phyloP scores from a whole-genome alignment of 2,329 filamentous ascomycete genomes.

The Dactylellina leptospora region DNA sequence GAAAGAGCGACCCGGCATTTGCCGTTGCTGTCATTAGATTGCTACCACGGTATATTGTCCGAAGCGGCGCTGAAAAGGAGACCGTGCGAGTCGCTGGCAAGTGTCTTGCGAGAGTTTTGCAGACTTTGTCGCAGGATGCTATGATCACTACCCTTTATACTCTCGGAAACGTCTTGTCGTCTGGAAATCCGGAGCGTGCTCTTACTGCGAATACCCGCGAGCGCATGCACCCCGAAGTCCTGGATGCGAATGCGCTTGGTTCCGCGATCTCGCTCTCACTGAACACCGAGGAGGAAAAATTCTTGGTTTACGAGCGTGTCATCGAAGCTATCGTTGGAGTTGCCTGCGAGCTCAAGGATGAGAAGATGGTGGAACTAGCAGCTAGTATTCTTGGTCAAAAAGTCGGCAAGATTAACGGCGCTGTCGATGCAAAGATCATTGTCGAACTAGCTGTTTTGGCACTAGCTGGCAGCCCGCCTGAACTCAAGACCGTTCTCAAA shows the following conservation, averaged over 20 bases:
- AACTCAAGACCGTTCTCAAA: slow-evolving; percentile 86
- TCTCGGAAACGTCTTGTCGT: slow-evolving; percentile 91
- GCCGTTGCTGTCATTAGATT: slow-evolving; percentile 80
- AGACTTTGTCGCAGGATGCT: slow-evolving; percentile 85
- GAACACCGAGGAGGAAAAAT: slow-evolving; percentile 79
- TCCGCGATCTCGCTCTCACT: slow-evolving; percentile 82
- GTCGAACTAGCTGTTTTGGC: slow-evolving; percentile 81
- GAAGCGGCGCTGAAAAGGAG: slow-evolving; percentile 74
- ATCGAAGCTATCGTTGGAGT: slow-evolving; percentile 95
- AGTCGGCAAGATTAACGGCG: slow-evolving; percentile 80
- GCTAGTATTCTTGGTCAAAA: slow-evolving; percentile 98
- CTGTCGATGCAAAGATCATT: slow-evolving; percentile 85
- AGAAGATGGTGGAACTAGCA: slow-evolving; percentile 90
- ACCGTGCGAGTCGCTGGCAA: slow-evolving; percentile 81
- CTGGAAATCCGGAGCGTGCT: slow-evolving; percentile 67
- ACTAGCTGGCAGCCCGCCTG: slow-evolving; percentile 77
- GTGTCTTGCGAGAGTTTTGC: slow-evolving; percentile 82
- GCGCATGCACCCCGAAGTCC: slow-evolving; percentile 56
- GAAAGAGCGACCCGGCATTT: slow-evolving; percentile 75
- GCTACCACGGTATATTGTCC: slow-evolving; percentile 86
- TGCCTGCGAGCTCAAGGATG: slow-evolving; percentile 79
- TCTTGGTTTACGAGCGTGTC: slow-evolving; percentile 82
- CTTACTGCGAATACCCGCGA: slow-evolving; percentile 61
- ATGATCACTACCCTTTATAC: slow-evolving; percentile 96
- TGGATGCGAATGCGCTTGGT: slow-evolving; percentile 64